Evolutionary conservation across 306 rosid species (phyloP), one percentile per base, ranked within the genome.

Genomic region (Corylus heterophylla): DNA sequence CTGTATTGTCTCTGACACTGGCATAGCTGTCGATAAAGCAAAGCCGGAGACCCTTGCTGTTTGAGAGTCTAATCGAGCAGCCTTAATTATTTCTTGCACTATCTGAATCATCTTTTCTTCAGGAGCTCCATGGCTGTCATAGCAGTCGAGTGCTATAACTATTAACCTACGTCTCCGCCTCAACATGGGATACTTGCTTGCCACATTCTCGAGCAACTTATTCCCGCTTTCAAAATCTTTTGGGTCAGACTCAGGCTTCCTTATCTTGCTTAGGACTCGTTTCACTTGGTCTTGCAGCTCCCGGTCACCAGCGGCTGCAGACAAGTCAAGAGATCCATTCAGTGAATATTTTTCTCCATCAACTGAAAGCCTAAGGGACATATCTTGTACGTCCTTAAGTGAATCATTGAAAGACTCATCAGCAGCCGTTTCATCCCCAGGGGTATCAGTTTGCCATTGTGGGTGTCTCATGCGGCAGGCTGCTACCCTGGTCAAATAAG

Each of bases 381-480:
- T 90, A 72, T 90, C 94, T 80, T 90, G 92, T 22, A 90, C 92
- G 18, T 90, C 94, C 74, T 79, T 88, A 17, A 90, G 94, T 27
- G 94, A 90, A 79, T 90, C 94, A 61, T 88, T 88, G 9, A 86
- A 54, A 44, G 94, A 90, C 68, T 77, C 90, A 16, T 90, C 94
- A 1, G 74, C 80, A 29, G 82, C 81, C 69, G 81, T 74, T 39
- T 88, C 90, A n/a, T 90, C 92, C 27, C 75, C 89, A 0, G 92
- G 94, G 56, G 92, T 90, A 89, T 88, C 85, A 22, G 85, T 88
- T 72, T 90, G 82, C 94, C 94, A 90, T 54, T 88, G 92, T 9
- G 94, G 94, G 81, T 90, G 89, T 74, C 94, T 90, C 89, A 88
- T 88, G 18, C 92, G 90, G 79, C 94, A 90, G 68, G 89, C 90